Base-by-base conservation (phyloP, 306 rosid genomes). In the Lathyrus sativus region DNA sequence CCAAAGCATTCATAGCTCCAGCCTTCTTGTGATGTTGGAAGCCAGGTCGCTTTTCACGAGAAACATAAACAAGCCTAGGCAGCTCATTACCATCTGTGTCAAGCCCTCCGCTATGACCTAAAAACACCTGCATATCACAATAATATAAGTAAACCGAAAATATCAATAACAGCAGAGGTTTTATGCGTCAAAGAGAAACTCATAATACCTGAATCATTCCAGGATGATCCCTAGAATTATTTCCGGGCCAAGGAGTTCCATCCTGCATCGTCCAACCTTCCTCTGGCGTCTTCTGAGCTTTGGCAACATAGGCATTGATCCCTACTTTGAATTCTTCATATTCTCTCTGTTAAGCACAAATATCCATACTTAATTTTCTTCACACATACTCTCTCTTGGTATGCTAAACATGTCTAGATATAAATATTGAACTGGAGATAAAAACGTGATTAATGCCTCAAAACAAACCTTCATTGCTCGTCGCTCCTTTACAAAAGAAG, bases 201-300 rank as follows among this genome's bases (percentile, higher is more conserved):
- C 24, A 11, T 24, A 44, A 69, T 76, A 93, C 99, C 95, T 90
- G 99, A 78, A 95, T 95, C 99, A 95, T 95, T 95, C 99, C 97
- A 54, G 99, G 99, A 83, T 95, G 99, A 79, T 95, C 99, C 88
- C 99, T 90, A 54, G 99, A 61, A 79, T 95, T 90, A 76, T 95
- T 95, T 81, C 99, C 99, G 62, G 99, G 99, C 99, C 97, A 95
- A 57, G 99, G 84, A 66, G 99, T 95, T 70, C 99, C 99, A 84
- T 95, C 99, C 84, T 95, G 97, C 99, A 95, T 95, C 67, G 97
- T 90, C 99, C 99, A 95, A 74, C 99, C 99, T 90, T 95, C 99
- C 78, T 95, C 99, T 5, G 99, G 99, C 86, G 76, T 88, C 87
- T 95, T 95, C 71, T 90, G 99, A 66, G 97, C 99, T 78, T 90